phyloP scores from a whole-genome alignment of 495 filamentous ascomycete genomes.

The Penicillium diatomitis region DNA sequence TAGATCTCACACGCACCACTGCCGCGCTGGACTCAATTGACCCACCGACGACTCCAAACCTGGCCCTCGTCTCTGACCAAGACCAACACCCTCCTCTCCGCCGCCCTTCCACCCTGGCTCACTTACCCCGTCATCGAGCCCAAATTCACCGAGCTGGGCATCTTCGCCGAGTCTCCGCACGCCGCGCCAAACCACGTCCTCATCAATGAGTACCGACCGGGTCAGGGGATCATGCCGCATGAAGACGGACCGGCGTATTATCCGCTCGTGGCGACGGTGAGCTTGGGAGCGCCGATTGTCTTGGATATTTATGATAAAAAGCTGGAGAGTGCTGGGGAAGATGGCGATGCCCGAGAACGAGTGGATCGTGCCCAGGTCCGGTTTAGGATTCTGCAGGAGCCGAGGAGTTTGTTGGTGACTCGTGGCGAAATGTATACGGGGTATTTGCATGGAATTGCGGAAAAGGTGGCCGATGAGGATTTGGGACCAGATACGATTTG shows the following conservation, averaged over 20 bases:
- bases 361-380: constrained; percentile 19
- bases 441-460: constrained; percentile 69
- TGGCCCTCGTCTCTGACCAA: constrained; percentile 72
- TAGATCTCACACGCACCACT: constrained; percentile 50
- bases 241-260: constrained; percentile 87
- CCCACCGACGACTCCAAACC: constrained; percentile 80
- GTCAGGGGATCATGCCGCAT: constrained; percentile 92
- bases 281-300: constrained; percentile 66
- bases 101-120: constrained; percentile 73
- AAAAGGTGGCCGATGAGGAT: constrained; percentile 48
- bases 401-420: constrained; percentile 71
- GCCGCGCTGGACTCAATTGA: constrained; percentile 76
- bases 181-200: constrained; percentile 78
- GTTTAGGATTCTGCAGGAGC: constrained; percentile 78
- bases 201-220: constrained; percentile 82
- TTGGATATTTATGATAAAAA: constrained; percentile 68
- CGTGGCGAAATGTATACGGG: constrained; percentile 57
- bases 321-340: constrained; percentile 23
- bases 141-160: constrained; percentile 47
- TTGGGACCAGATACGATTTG: constrained; percentile 55
- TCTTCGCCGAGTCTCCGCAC: constrained; percentile 70
- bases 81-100: constrained; percentile 63
- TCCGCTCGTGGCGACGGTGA: constrained; percentile 83
- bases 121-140: constrained; percentile 53
- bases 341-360: constrained; percentile 18